Evolutionary conservation across 441 rosid genomes (phyloP).

Genomic region (Adansonia grandidieri): DNA sequence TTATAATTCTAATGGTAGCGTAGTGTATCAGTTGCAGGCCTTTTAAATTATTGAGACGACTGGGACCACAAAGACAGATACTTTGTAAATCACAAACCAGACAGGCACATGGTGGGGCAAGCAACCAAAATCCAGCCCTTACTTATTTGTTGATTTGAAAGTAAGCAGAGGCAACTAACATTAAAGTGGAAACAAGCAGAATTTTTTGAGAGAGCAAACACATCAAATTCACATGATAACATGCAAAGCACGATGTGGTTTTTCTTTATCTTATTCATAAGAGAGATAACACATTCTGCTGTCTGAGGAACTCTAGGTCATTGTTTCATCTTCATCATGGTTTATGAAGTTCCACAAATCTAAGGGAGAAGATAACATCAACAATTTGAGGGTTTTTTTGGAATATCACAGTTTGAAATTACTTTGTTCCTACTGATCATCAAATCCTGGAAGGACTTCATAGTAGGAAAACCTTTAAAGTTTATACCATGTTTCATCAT

Average conservation of each 20-base stretch:
- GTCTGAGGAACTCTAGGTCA: background rate
- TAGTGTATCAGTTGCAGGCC: constrained; percentile 5
- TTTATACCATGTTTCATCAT: no score
- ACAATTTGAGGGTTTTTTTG: background rate
- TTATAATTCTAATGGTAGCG: background rate
- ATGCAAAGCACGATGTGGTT: constrained; percentile 16
- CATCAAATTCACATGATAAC: constrained; percentile 34
- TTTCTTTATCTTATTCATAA: constrained; percentile 17
- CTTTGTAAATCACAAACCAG: constrained; percentile 8
- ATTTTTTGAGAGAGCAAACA: background rate
- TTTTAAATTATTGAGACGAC: background rate
- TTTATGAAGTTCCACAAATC: background rate
- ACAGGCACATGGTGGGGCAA: constrained; percentile 40
- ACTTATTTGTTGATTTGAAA: background rate
- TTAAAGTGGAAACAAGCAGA: constrained; percentile 20
- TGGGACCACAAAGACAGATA: constrained; percentile 26
- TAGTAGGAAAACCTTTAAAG: no score
- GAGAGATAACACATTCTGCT: background rate
- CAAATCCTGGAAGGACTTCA: no score
- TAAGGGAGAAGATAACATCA: background rate
- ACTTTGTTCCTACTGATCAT: background rate
- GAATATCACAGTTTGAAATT: background rate
- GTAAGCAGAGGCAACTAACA: constrained; percentile 8
- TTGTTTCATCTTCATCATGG: background rate
- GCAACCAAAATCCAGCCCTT: constrained; percentile 1